Evolutionary conservation across 2,329 filamentous ascomycete species (phyloP).

Genomic region (Capronia epimyces): DNA sequence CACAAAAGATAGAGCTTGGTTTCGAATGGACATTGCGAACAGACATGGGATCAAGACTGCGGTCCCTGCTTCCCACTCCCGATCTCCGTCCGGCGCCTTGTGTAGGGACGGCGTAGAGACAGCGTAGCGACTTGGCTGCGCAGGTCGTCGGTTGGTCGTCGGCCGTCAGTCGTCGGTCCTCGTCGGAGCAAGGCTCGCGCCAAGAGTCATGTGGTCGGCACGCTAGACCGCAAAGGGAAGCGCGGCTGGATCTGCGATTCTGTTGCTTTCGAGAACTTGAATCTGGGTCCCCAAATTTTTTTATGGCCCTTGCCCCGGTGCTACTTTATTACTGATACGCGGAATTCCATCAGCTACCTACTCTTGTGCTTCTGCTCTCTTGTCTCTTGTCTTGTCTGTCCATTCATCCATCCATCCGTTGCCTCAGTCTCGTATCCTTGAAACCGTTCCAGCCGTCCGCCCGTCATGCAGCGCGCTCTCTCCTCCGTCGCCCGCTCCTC

Average conservation of each 20-base stretch:
- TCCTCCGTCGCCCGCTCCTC: constrained; percentile 74
- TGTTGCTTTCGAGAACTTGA: constrained; percentile 15
- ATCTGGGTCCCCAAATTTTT: constrained; percentile 24
- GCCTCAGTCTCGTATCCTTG: constrained; percentile 29
- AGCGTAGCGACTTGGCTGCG: no score
- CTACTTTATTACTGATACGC: constrained; percentile 1
- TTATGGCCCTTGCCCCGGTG: constrained; percentile 23
- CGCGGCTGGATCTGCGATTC: constrained; percentile 1
- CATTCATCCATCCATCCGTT: constrained; percentile 29
- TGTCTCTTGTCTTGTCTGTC: constrained; percentile 26
- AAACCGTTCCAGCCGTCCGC: constrained; percentile 31
- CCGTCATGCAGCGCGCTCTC: constrained; percentile 92
- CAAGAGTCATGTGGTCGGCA: neutral
- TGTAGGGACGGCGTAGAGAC: no score
- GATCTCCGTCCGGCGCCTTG: no score
- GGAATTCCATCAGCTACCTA: neutral
- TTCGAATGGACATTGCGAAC: neutral
- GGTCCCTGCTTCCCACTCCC: no score
- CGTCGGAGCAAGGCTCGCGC: constrained; percentile 1
- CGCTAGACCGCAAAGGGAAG: constrained; percentile 7
- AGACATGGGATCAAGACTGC: neutral
- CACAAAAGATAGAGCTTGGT: neutral
- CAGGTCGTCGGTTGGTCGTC: no score
- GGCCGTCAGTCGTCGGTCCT: neutral
- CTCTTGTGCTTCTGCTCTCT: constrained; percentile 32